A percentile compares a stretch with the other conserved stretches of the same genome.
phyloP scores from a whole-genome alignment of 192 early-diverging fungal species.

The Linnemannia exigua region DNA sequence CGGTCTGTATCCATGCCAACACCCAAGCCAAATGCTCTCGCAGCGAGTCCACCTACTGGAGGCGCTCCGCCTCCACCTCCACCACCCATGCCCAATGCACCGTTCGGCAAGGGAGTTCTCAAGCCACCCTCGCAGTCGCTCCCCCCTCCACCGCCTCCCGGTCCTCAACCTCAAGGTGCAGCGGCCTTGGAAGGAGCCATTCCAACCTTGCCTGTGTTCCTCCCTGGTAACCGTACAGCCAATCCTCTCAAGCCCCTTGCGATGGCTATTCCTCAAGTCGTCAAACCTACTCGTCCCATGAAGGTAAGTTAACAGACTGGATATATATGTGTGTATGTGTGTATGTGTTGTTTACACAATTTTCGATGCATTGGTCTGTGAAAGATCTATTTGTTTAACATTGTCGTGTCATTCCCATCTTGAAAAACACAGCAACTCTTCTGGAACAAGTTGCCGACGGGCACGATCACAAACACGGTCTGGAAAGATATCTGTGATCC shows the following conservation, averaged over 20 bases:
- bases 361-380: too few relatives aligned
- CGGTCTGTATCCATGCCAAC: constrained; percentile 34
- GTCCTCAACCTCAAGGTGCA: constrained; percentile 21
- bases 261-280: constrained; percentile 45
- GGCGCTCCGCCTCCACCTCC: constrained; percentile 22
- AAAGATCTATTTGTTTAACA: not conserved
- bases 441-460: constrained; percentile 67
- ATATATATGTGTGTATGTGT: too few relatives aligned
- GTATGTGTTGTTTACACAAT: not conserved
- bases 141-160: constrained; percentile 26
- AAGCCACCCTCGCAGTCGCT: not conserved
- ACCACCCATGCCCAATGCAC: constrained; percentile 25
- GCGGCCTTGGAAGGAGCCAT: constrained; percentile 40
- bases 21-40: constrained; percentile 12
- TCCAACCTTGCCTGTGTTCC: constrained; percentile 43
- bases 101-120: not conserved
- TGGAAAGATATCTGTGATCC: constrained; percentile 66
- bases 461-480: constrained; percentile 62
- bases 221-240: constrained; percentile 27
- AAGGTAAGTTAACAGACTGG: constrained; percentile 41
- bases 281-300: constrained; percentile 54
- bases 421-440: constrained; percentile 61
- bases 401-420: not conserved
- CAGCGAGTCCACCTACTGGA: constrained; percentile 20
- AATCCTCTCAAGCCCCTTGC: constrained; percentile 32